phyloP scores from a whole-genome alignment of 441 rosid genomes.

The Croton laevigatus region DNA sequence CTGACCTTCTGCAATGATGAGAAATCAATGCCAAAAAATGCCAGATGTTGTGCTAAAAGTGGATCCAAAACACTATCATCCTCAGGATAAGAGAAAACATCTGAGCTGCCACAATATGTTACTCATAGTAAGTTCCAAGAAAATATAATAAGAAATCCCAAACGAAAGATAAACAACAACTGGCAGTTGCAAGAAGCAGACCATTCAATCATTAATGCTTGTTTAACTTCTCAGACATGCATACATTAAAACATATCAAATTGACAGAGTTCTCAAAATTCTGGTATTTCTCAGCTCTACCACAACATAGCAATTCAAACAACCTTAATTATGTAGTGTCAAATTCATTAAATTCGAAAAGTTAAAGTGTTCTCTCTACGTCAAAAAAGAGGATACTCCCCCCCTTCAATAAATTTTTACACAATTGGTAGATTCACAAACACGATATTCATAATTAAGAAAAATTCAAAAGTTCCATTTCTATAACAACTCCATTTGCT shows the following conservation, averaged over 20 bases:
- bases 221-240: constrained; percentile 2
- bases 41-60: constrained; percentile 83
- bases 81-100: constrained; percentile 94
- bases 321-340: background rate
- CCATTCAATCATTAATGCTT: background rate
- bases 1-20: constrained; percentile 90
- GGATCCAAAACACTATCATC: constrained; percentile 92
- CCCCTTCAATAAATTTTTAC: background rate
- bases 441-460: background rate
- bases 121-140: constrained; percentile 38
- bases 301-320: background rate
- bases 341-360: background rate
- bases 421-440: too few relatives aligned
- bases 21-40: constrained; percentile 95
- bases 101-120: constrained; percentile 83
- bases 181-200: background rate
- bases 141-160: background rate
- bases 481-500: background rate
- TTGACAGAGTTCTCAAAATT: background rate
- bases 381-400: background rate
- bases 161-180: background rate
- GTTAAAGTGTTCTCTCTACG: background rate
- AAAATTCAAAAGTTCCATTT: background rate
- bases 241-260: background rate
- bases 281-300: background rate